phyloP scores from a whole-genome alignment of 495 filamentous ascomycete species.

The Cenococcum geophilum region DNA sequence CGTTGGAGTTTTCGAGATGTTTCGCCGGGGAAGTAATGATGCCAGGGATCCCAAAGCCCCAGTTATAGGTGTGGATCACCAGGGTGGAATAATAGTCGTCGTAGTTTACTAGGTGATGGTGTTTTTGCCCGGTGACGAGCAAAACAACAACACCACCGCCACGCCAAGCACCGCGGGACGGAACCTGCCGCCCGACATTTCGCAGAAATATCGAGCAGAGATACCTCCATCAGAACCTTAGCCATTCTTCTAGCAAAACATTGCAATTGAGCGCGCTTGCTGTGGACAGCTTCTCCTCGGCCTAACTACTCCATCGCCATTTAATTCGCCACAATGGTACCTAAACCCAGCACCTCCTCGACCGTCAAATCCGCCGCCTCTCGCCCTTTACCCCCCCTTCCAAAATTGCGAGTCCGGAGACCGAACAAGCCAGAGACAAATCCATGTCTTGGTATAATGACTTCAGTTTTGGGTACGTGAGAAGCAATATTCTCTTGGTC shows the following conservation, averaged over 20 bases:
- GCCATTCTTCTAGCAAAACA: background rate
- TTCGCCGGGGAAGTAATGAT: background rate
- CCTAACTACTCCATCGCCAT: background rate
- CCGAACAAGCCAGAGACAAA: constrained; percentile 71
- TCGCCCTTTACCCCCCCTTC: constrained; percentile 81
- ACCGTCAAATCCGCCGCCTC: constrained; percentile 27
- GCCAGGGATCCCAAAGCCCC: constrained; percentile 1
- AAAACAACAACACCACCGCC: background rate
- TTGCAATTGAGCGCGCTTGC: background rate
- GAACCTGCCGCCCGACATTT: background rate
- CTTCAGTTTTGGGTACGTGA: constrained; percentile 75
- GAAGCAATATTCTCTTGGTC: background rate
- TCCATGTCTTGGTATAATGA: constrained; percentile 80
- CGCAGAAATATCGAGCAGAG: background rate
- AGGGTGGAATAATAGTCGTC: background rate
- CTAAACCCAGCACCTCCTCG: constrained; percentile 37
- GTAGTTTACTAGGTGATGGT: background rate
- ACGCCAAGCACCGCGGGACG: background rate
- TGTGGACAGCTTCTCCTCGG: background rate
- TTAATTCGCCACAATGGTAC: constrained; percentile 41
- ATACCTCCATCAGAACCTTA: background rate
- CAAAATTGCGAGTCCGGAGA: constrained; percentile 72
- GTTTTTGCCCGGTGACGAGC: constrained; percentile 1
- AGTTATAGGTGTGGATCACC: background rate
- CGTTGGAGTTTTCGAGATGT: background rate